Evolutionary conservation across 805 yeast species (phyloP), one percentile per base, ranked within the genome.

Genomic region (Saturnispora serradocipensis): DNA sequence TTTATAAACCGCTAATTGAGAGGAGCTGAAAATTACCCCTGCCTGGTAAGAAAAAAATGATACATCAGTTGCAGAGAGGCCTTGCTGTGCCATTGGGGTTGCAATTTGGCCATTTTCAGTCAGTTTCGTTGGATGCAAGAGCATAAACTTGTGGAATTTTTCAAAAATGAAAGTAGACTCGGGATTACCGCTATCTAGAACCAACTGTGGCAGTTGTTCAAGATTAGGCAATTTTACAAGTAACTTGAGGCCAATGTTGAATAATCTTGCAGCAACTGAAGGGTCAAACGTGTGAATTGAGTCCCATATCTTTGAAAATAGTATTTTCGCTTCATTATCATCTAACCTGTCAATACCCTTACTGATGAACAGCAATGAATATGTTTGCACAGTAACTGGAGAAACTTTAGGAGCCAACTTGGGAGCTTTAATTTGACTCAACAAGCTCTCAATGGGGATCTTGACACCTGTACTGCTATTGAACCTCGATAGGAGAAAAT

Each of bases 41-140:
- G 91, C 88, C 55, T 78, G 78, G 50, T 73, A 74, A 0, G 88
- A 83, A 58, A 88, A 78, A 58, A 83, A 87, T 0, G 77, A 63
- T 18, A 77, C 74, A 42, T 84, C 88, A 0, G 62, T 61, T 0
- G 72, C 63, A 13, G 82, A 70, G 48, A 89, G 66, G 0, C 96
- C 96, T 0, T 91, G 88, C 52, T 80, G 73, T 3, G 72, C 63
- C 53, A 72, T 68, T 8, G 73, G 73, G 53, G 68, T 67, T 39
- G 80, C 78, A 13, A 74, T 70, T 3, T 59, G 53, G 22, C 70
- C 69, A n/a, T 69, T 64, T 40, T 63, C 67, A 53, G 62, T 50
- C 50, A 66, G 54, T 48, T 73, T 63, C 42, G 64, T 51, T 1
- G 89, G 82, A 43, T 68, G 68, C 34, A 87, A 64, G 46, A 86